These are phyloP conservation scores for Sporothrix pseudoabietina DNA, from an alignment of 2,329 filamentous ascomycete genomes.

Conservation along the genomic window DNA sequence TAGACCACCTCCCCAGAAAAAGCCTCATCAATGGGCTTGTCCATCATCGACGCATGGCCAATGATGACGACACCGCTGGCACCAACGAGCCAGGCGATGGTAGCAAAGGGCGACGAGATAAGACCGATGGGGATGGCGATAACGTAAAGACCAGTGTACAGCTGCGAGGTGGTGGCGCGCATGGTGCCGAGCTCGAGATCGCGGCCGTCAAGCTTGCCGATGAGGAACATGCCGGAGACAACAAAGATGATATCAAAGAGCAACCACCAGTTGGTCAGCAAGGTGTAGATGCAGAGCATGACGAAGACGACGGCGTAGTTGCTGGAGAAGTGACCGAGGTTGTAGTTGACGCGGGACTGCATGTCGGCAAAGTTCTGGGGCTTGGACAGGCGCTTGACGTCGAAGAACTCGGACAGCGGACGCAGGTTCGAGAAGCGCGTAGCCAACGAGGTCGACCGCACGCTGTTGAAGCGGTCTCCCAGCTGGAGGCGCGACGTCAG, in stretches of 20 bases:
- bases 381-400: conserved; percentile 94
- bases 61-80: conserved; percentile 91
- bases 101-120: conserved; percentile 79
- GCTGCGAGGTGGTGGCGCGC: conserved; percentile 84
- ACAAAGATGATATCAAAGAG: conserved; percentile 93
- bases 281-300: conserved; percentile 93
- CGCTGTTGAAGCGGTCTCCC: conserved; percentile 77
- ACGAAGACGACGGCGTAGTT: conserved; percentile 94
- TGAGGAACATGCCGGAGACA: conserved; percentile 82
- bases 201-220: conserved; percentile 83
- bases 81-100: conserved; percentile 92
- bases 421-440: conserved; percentile 90
- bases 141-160: conserved; percentile 85
- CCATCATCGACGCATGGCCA: conserved; percentile 92
- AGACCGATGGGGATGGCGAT: conserved; percentile 83
- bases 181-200: conserved; percentile 85
- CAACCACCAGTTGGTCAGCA: conserved; percentile 82
- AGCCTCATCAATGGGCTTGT: conserved; percentile 99
- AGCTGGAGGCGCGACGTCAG: conserved; percentile 90
- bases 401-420: conserved; percentile 89
- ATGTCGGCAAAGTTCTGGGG: conserved; percentile 85
- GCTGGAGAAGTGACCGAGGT: conserved; percentile 94
- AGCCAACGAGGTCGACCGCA: conserved; percentile 76
- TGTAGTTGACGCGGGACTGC: conserved; percentile 95
- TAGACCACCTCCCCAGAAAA: conserved; percentile 99